Base-by-base conservation (phyloP, 805 yeast species). In the Candida xiaguanensis region DNA sequence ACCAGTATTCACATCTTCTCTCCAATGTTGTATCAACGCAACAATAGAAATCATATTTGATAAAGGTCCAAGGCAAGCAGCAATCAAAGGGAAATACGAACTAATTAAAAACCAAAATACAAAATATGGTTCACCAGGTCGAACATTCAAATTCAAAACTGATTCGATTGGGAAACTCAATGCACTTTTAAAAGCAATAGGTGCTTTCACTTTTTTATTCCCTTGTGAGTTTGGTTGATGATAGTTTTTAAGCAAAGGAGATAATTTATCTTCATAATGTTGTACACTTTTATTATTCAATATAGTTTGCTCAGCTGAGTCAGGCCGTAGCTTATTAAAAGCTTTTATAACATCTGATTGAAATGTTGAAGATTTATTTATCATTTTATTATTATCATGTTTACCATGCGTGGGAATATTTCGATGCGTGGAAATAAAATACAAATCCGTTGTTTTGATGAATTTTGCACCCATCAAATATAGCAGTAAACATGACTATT, bases 31-130 rank as follows among this genome's bases (percentile, higher is more conserved):
- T 0, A 80, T 78, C 12, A 85, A 68, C 5, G 90, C 86, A 1
- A 84, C 79, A 4, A 85, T 66, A 0, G 91, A 82, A 30, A 80
- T 71, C 70, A 85, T 74, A 49, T 85, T 85, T 5, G 91, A 80
- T 19, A 87, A 50, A 0, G 95, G 95, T 0, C 93, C 95, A 26
- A 81, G 51, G 48, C 91, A 84, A 3, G 91, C 88, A 1, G 90
- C 80, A 6, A 82, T 55, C 18, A 87, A 70, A 0, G 96, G 96
- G 46, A 86, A 72, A 48, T 80, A 80, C 2, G 83, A 73, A 3
- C 90, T 79, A 0, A 82, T 58, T 11, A 73, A 50, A 47, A 82
- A 83, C 93, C 95, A 86, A 17, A 56, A 19, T n/a, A 65, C 43
- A 41, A 66, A 67, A 19, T 48, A 37, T 1, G 44, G 51, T 8